Evolutionary conservation across 106 monocot genomes (phyloP).

Genomic region (Acanthochlamys bracteata): DNA sequence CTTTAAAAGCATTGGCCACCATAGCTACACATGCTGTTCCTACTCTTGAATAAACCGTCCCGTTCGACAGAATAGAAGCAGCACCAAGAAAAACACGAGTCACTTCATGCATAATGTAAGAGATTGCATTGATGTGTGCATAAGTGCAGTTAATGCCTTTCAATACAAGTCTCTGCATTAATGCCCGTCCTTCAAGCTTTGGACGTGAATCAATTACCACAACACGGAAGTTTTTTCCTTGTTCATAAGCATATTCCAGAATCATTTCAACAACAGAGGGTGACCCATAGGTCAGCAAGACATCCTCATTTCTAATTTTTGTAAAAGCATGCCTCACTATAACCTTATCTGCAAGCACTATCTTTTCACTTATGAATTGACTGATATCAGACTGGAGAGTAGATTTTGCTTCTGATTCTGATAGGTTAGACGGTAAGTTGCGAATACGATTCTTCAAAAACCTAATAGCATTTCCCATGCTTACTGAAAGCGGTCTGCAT

Average conservation of each 20-base stretch:
- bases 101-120: conserved; percentile 98
- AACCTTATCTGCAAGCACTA: conserved; percentile 76
- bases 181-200: conserved; percentile 76
- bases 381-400: conserved; percentile 79
- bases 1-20: conserved; percentile 85
- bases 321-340: conserved; percentile 85
- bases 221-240: conserved; percentile 72
- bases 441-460: conserved; percentile 83
- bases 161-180: conserved; percentile 61
- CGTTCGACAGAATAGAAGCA: conserved; percentile 84
- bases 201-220: conserved; percentile 90
- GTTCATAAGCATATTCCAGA: conserved; percentile 57
- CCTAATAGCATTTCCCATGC: conserved; percentile 97
- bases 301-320: conserved; percentile 88
- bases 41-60: conserved; percentile 90
- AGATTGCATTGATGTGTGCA: conserved; percentile 88
- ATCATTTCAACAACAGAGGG: conserved; percentile 93
- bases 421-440: conserved; percentile 47
- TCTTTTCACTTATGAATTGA: conserved; percentile 86
- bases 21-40: conserved; percentile 95
- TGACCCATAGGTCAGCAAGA: conserved; percentile 79
- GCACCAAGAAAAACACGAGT: conserved; percentile 89
- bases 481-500: conserved; percentile 89
- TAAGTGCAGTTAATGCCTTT: conserved; percentile 86
- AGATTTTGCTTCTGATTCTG: conserved; percentile 75